Conservation (phyloP, 345 rosid species). For the Murraya paniculata region DNA sequence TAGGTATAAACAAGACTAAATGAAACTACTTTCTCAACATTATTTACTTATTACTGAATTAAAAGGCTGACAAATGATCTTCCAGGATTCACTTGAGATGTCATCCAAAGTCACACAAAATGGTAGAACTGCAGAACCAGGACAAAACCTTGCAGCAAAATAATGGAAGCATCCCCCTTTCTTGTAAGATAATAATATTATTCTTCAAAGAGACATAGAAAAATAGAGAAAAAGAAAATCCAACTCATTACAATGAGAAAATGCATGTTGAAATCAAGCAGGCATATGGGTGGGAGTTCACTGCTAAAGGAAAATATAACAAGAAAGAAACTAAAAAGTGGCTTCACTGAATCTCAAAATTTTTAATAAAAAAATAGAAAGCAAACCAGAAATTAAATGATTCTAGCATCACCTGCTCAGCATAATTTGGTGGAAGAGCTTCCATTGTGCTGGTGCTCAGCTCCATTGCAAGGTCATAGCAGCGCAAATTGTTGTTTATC, state of each 20-base stretch:
- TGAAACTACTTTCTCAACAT: not conserved
- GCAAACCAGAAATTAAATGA: slow-evolving; percentile 8
- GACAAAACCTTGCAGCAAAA: not conserved
- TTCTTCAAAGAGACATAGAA: too few relatives aligned
- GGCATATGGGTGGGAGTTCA: not conserved
- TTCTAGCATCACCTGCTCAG: slow-evolving; percentile 72
- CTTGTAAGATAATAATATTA: too few relatives aligned
- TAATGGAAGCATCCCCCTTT: not conserved
- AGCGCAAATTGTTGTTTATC: slow-evolving; percentile 97
- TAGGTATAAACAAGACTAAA: not conserved
- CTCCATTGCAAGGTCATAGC: slow-evolving; percentile 99
- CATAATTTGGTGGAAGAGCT: slow-evolving; percentile 94
- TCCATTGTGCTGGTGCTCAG: slow-evolving; percentile 81
- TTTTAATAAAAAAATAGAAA: slow-evolving; percentile 2
- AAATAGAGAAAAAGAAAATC: too few relatives aligned
- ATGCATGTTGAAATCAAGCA: too few relatives aligned
- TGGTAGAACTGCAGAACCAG: not conserved
- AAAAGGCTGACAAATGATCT: too few relatives aligned
- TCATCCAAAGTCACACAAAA: not conserved
- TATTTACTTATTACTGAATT: not conserved
- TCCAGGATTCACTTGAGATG: not conserved
- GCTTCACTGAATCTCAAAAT: not conserved
- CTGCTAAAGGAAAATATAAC: not conserved
- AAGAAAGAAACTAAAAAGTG: not conserved
- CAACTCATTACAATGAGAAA: too few relatives aligned